Percentiles rank a stretch among this genome's conserved stretches.
phyloP scores from a whole-genome alignment of 1,284 basidiomycete genomes.

The Boletus semigastroideus region DNA sequence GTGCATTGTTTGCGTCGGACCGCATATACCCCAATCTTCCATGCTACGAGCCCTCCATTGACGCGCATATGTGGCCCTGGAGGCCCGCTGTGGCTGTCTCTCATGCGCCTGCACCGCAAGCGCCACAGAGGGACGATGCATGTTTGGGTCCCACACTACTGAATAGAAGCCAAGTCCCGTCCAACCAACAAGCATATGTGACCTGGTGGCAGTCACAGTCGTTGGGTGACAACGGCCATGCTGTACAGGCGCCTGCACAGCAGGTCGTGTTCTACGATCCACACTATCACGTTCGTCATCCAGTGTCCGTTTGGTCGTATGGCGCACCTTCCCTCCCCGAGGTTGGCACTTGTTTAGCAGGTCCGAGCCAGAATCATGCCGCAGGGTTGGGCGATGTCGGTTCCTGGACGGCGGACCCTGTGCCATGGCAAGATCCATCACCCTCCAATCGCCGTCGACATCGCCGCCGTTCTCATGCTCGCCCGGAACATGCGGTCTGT shows the following conservation, averaged over 20 bases:
- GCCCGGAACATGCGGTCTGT: constrained; percentile 8
- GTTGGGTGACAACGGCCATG: constrained; percentile 9
- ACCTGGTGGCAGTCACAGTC: background rate
- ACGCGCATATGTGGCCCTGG: background rate
- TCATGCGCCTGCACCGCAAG: background rate
- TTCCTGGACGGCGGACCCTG: constrained; percentile 1
- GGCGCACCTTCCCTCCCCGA: background rate
- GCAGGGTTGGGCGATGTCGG: background rate
- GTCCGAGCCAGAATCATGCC: background rate
- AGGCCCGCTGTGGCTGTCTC: background rate
- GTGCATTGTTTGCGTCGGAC: background rate
- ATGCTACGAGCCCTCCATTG: background rate
- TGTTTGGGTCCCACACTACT: background rate
- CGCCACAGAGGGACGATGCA: constrained; percentile 1
- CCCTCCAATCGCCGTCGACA: constrained; percentile 1
- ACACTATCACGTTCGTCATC: background rate
- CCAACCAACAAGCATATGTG: constrained; percentile 3
- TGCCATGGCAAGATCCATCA: constrained; percentile 2
- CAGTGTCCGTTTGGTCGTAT: background rate
- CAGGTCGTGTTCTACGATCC: background rate
- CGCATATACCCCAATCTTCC: background rate
- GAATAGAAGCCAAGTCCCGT: constrained; percentile 14
- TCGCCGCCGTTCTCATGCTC: background rate
- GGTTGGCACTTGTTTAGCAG: background rate
- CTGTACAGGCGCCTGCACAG: constrained; percentile 23